phyloP scores from a whole-genome alignment of 257 asterid genomes.

The Rubia yunnanensis region DNA sequence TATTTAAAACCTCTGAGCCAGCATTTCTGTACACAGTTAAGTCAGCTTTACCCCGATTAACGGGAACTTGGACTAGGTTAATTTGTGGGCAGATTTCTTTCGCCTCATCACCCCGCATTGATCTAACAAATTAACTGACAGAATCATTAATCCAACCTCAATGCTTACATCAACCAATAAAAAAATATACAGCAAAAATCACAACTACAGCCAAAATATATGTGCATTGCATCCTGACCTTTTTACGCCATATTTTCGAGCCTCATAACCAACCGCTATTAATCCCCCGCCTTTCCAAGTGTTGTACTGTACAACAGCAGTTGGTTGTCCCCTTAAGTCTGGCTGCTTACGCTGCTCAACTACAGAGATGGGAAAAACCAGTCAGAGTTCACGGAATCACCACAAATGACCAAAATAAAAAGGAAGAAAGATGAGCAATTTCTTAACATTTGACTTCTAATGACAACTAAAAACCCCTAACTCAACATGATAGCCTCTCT shows the following conservation, averaged over 20 bases:
- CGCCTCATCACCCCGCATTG: slow-evolving; percentile 96
- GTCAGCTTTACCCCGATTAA: slow-evolving; percentile 95
- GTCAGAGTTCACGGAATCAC: background rate
- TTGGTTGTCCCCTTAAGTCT: slow-evolving; percentile 67
- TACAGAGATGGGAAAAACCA: slow-evolving; percentile 22
- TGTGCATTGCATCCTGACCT: slow-evolving; percentile 38
- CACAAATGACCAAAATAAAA: background rate
- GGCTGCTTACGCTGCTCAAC: slow-evolving; percentile 94
- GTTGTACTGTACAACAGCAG: slow-evolving; percentile 96
- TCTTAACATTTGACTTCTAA: background rate
- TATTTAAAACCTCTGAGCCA: slow-evolving; percentile 74
- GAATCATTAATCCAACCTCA: background rate
- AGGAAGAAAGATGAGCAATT: background rate
- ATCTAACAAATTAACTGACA: slow-evolving; percentile 29
- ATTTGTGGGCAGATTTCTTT: slow-evolving; percentile 78
- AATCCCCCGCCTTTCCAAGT: slow-evolving; percentile 95
- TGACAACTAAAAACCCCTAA: background rate
- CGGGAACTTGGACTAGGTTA: slow-evolving; percentile 95
- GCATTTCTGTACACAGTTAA: slow-evolving; percentile 71
- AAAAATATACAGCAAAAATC: background rate
- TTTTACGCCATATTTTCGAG: slow-evolving; percentile 79
- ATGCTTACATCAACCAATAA: background rate
- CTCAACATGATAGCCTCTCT: background rate
- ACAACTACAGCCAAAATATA: background rate
- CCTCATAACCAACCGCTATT: slow-evolving; percentile 93